A percentile compares a stretch with the other conserved stretches of the same genome.
Evolutionary conservation across 2,329 filamentous ascomycete genomes (phyloP).

Genomic region (Diplodia mutila): DNA sequence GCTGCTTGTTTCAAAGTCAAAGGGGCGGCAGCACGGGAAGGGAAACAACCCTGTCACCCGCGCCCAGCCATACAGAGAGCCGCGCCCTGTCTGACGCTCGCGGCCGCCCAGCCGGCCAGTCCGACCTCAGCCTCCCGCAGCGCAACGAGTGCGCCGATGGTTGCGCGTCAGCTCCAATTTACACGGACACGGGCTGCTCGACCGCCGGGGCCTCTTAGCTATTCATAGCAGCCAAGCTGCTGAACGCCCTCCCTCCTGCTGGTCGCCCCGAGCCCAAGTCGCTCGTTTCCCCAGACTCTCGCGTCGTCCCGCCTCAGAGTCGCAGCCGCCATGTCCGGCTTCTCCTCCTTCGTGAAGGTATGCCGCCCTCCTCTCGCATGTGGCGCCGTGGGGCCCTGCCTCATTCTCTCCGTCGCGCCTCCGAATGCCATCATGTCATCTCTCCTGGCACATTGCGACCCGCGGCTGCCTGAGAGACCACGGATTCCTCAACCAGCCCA

Average conservation of each 20-base stretch:
- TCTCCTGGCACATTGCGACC: slow-evolving; percentile 3
- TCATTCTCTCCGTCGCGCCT: neutral
- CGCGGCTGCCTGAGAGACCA: neutral
- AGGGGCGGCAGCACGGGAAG: neutral
- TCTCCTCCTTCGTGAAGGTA: slow-evolving; percentile 42
- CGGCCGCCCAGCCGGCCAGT: neutral
- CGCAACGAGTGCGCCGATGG: neutral
- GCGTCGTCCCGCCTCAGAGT: neutral
- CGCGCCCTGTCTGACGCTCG: neutral
- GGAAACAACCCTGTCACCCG: slow-evolving; percentile 13
- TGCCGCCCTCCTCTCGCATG: neutral
- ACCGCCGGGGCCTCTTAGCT: neutral
- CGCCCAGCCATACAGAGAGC: neutral
- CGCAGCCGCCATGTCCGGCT: slow-evolving; percentile 37
- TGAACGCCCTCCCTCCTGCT: neutral
- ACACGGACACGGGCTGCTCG: slow-evolving; percentile 18
- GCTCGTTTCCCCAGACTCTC: neutral
- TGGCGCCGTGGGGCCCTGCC: neutral
- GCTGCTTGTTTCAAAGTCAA: slow-evolving; percentile 25
- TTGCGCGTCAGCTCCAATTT: slow-evolving; percentile 17
- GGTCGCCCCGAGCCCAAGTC: neutral
- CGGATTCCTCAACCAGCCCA: neutral
- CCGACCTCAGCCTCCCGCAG: neutral
- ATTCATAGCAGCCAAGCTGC: slow-evolving; percentile 12
- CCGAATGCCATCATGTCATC: neutral